These are phyloP conservation scores for Striga hermonthica DNA, from an alignment of 305 asterid genomes.

Conservation along the genomic window DNA sequence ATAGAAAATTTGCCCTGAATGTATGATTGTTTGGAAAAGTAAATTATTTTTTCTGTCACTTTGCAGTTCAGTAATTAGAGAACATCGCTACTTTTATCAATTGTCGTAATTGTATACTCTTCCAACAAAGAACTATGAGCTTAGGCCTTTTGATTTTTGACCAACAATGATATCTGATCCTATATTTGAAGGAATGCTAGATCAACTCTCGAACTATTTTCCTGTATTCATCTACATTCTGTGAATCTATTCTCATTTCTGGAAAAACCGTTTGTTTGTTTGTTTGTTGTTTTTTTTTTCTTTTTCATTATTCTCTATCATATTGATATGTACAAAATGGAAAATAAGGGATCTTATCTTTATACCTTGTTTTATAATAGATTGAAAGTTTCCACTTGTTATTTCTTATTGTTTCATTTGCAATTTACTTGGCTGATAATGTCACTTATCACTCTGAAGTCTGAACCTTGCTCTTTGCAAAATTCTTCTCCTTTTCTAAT, in stretches of 20 bases:
- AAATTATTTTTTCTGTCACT: not conserved
- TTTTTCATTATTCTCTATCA: not conserved
- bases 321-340: not conserved
- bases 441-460: conserved; percentile 6
- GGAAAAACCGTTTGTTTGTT: not conserved
- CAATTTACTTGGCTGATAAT: conserved; percentile 17
- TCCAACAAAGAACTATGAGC: not conserved
- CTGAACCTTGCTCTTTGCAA: conserved; percentile 15
- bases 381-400: conserved; percentile 1
- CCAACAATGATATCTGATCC: not conserved
- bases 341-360: not conserved
- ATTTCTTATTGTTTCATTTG: conserved; percentile 4
- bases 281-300: not conserved
- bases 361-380: not conserved
- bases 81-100: not conserved
- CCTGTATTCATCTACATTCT: not conserved
- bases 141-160: not conserved
- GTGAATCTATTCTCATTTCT: not conserved
- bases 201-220: not conserved
- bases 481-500: not conserved
- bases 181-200: too few relatives aligned
- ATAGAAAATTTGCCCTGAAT: not conserved
- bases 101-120: not conserved
- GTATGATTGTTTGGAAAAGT: not conserved
- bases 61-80: not conserved